Conservation (phyloP, 495 filamentous ascomycete species). For the Penicillium cinerascens region DNA sequence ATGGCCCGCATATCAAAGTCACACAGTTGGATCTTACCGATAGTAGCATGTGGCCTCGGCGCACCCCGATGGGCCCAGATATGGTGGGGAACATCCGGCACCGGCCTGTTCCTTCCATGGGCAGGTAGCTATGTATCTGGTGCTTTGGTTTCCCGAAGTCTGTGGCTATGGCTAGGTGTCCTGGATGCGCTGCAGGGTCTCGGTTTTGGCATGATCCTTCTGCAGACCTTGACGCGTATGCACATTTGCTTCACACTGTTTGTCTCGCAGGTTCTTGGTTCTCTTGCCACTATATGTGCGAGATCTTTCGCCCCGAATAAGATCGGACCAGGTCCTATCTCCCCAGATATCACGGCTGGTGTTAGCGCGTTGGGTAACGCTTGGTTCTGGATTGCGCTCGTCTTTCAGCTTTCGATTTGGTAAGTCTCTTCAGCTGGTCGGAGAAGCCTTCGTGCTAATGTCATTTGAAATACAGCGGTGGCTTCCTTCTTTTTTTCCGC, state of each 20-base stretch:
- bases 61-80: constrained; percentile 52
- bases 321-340: constrained; percentile 47
- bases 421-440: constrained; percentile 17
- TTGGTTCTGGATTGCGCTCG: constrained; percentile 65
- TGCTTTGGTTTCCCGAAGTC: constrained; percentile 43
- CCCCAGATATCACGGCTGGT: constrained; percentile 43
- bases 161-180: constrained; percentile 52
- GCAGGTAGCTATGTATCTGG: constrained; percentile 41
- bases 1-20: constrained; percentile 41
- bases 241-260: constrained; percentile 50
- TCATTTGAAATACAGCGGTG: constrained; percentile 33
- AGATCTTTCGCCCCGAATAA: constrained; percentile 46
- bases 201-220: constrained; percentile 50
- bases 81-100: constrained; percentile 49
- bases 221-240: constrained; percentile 48
- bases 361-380: constrained; percentile 49
- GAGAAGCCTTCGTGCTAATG: neutral
- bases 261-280: constrained; percentile 50
- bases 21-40: constrained; percentile 50
- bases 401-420: constrained; percentile 62
- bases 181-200: constrained; percentile 48
- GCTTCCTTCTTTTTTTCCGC: constrained; percentile 67
- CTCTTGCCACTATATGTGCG: constrained; percentile 47
- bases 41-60: constrained; percentile 48
- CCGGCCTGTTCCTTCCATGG: constrained; percentile 48